A percentile compares a stretch with the other conserved stretches of the same genome.
phyloP scores from a whole-genome alignment of 192 early-diverging fungal genomes.

The Mortierella antarctica region DNA sequence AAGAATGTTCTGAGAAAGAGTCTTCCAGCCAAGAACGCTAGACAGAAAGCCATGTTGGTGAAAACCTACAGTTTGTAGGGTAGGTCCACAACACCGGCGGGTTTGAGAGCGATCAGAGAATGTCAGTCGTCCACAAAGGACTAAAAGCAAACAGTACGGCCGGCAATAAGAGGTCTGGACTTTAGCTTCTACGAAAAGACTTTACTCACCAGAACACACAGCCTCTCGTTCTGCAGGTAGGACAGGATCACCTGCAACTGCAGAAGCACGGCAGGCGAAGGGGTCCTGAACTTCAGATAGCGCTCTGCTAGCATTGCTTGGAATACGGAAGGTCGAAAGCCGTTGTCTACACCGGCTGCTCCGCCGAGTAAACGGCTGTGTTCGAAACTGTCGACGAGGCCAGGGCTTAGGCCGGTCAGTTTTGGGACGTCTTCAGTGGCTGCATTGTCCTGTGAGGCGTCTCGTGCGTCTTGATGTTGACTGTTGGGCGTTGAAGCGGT shows the following conservation, averaged over 20 bases:
- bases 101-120: no score
- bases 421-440: neutral
- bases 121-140: no score
- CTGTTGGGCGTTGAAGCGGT: neutral
- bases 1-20: conserved; percentile 57
- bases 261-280: conserved; percentile 36
- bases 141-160: no score
- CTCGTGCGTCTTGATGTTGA: neutral
- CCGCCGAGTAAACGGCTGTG: conserved; percentile 30
- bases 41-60: conserved; percentile 60
- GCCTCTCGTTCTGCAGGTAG: conserved; percentile 61
- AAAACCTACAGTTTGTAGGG: conserved; percentile 39
- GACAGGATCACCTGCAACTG: conserved; percentile 47
- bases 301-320: conserved; percentile 52
- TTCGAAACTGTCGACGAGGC: conserved; percentile 8
- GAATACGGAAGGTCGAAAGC: conserved; percentile 51
- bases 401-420: neutral
- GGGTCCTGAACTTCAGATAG: conserved; percentile 45
- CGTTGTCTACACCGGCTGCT: conserved; percentile 34
- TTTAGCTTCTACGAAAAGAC: neutral
- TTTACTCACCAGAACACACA: conserved; percentile 56
- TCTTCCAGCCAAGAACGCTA: conserved; percentile 55
- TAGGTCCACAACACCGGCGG: no score
- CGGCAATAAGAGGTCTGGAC: no score
- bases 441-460: neutral